Base-by-base conservation (phyloP, 306 rosid species). In the Malus sylvestris region DNA sequence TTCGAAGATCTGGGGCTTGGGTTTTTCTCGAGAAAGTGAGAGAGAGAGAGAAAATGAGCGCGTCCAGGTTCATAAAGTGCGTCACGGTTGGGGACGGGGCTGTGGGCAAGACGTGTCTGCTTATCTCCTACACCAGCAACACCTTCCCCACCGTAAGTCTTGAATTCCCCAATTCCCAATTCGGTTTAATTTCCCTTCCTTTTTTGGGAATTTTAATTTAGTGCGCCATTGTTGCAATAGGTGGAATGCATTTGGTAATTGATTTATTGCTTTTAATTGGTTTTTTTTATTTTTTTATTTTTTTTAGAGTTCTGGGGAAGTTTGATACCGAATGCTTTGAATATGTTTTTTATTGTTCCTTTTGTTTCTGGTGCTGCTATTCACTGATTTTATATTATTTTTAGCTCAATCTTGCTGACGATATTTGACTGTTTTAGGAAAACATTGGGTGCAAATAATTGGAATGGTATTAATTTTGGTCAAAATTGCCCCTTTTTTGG, bases 71-170 rank as follows among this genome's bases (percentile, higher is more conserved):
- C 92, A 92, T 92, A 79, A 96, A 92, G 91, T 96, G 97, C 77
- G 99, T 96, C 46, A 96, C 98, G 25, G 99, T 96, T 78, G 97
- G 99, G 16, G 99, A 96, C 75, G 99, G 99, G 72, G 99, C 98
- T 81, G 99, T 96, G 79, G 99, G 99, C 64, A 96, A 96, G 86
- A 96, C 99, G 22, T 96, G 98, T 85, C 91, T 96, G 89, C 88
- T 96, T 25, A 96, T 96, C 80, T 96, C 98, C 77, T 96, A 96
- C 72, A 96, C 99, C 80, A 96, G 99, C 91, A 96, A 96, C 83
- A 92, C 99, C 82, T 96, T 96, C 80, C 99, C 99, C 72, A 96
- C 99, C 58, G 98, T 96, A 49, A 85, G 93, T 75, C 55, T 51
- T 66, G 20, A 19, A 18, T 2, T 27, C 44, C 42, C 42, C 19